phyloP scores from a whole-genome alignment of 345 rosid genomes.

The Cardamine chenopodiifolia region DNA sequence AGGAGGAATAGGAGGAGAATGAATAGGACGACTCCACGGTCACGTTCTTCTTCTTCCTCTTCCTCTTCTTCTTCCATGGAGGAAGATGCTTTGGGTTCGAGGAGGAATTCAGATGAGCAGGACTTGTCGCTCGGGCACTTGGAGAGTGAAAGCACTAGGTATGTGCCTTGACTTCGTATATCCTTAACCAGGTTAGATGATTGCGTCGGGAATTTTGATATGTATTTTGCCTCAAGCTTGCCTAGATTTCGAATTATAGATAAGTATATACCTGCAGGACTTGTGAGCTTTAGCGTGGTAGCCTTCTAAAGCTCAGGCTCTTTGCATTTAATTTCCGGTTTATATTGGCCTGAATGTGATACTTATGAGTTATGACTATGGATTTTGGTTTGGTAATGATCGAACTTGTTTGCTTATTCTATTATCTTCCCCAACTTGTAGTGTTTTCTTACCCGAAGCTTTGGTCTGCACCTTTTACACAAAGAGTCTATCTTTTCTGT shows the following conservation, averaged over 20 bases:
- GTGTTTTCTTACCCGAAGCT: constrained; percentile 14
- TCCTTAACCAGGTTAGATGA: neutral
- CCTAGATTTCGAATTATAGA: neutral
- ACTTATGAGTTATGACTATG: neutral
- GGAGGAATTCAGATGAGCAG: constrained; percentile 54
- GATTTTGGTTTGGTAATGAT: constrained; percentile 19
- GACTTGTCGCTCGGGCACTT: constrained; percentile 69
- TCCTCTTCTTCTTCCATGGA: constrained; percentile 42
- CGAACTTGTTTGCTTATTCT: constrained; percentile 3
- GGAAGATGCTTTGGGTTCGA: constrained; percentile 56
- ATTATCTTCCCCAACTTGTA: neutral
- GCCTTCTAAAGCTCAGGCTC: neutral
- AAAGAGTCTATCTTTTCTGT: constrained; percentile 16
- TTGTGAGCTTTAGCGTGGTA: constrained; percentile 4
- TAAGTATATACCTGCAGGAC: constrained; percentile 9
- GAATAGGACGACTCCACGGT: constrained; percentile 41
- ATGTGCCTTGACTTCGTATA: constrained; percentile 11
- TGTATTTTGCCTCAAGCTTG: constrained; percentile 15
- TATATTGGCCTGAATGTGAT: constrained; percentile 1
- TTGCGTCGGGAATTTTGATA: neutral
- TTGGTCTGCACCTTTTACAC: neutral
- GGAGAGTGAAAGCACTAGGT: constrained; percentile 73
- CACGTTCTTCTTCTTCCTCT: constrained; percentile 41
- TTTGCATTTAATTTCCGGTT: neutral
- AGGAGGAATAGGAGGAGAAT: constrained; percentile 61